A percentile compares a stretch with the other conserved stretches of the same genome.
Conservation (phyloP, 2,329 filamentous ascomycete genomes). For the Penicillium italicum region DNA sequence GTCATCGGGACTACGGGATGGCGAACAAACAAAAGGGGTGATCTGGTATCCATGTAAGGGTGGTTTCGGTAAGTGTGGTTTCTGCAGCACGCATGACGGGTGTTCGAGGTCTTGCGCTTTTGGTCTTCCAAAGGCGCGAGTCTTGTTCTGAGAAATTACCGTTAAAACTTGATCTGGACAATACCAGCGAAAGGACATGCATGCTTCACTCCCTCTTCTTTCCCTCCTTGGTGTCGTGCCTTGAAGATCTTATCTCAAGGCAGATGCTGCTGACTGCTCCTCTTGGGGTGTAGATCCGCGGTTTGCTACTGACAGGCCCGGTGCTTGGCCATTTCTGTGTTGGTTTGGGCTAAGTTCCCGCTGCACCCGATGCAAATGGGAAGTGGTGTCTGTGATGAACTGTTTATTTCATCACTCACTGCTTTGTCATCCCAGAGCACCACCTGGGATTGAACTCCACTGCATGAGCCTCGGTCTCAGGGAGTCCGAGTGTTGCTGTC, state of each 20-base stretch:
- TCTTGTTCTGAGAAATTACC: constrained; percentile 69
- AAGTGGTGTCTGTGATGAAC: neutral
- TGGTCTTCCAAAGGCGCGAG: constrained; percentile 8
- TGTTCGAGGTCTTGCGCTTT: constrained; percentile 21
- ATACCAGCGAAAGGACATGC: constrained; percentile 88
- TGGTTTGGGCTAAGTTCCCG: neutral
- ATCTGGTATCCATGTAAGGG: neutral
- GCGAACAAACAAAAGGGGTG: neutral
- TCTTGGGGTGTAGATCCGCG: constrained; percentile 13
- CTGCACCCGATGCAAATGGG: neutral
- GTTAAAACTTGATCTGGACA: constrained; percentile 94
- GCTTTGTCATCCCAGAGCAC: neutral
- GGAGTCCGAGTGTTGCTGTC: neutral
- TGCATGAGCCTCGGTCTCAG: neutral
- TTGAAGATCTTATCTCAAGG: neutral
- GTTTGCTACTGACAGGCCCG: constrained; percentile 10
- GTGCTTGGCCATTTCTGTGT: neutral
- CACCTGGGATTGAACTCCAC: neutral
- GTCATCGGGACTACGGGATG: neutral
- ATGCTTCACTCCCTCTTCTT: constrained; percentile 14
- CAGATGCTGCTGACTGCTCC: constrained; percentile 15
- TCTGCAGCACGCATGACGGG: constrained; percentile 23
- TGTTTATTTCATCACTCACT: neutral
- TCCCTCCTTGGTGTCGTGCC: constrained; percentile 8
- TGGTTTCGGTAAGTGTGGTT: constrained; percentile 15